Base-by-base conservation (phyloP, 78 protist species). In the Dictyostelium intermedium region DNA sequence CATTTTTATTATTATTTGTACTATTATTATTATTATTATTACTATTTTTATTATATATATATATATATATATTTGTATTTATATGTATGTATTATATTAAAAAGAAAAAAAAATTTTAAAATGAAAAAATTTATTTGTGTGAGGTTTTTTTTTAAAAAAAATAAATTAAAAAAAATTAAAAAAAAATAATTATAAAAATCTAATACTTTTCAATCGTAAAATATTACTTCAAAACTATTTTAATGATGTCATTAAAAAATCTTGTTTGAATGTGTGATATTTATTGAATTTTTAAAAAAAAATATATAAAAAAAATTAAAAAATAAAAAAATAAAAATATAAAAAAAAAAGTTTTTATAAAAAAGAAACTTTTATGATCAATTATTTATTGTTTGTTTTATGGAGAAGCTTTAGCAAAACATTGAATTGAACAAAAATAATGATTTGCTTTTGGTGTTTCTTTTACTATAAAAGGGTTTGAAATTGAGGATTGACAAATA, bases 1-100 rank as follows among this genome's bases (percentile, higher is more conserved):
- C 85, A 86, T 86, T 47, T 13, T 76, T 5, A 8, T 39, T 76
- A n/a, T n/a, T n/a, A n/a, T n/a, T n/a, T n/a, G n/a, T n/a, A n/a
- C n/a, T n/a, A n/a, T n/a, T 39, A 39, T 14, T 61, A n/a, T 61
- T 23, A n/a, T 16, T 16, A 14, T 61, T 23, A 7, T n/a, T 9
- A n/a, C 23, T 61, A n/a, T n/a, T 61, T 61, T n/a, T 8, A n/a
- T 61, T 6, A 16, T 61, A 6, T 61, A 1, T 60, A 0, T 23
- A 60, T 61, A 7, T n/a, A n/a, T n/a, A 0, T 61, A n/a, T 50
- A 13, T 47, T 50, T 50, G 61, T 50, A 16, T 50, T 0, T 50
- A 23, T 50, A 18, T 13, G 16, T 50, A 2, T 45, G 53, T 45
- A n/a, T n/a, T n/a, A n/a, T n/a, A n/a, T n/a, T n/a, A n/a, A n/a